Base-by-base conservation (phyloP, 2,329 filamentous ascomycete genomes). In the Exophiala viscosa region DNA sequence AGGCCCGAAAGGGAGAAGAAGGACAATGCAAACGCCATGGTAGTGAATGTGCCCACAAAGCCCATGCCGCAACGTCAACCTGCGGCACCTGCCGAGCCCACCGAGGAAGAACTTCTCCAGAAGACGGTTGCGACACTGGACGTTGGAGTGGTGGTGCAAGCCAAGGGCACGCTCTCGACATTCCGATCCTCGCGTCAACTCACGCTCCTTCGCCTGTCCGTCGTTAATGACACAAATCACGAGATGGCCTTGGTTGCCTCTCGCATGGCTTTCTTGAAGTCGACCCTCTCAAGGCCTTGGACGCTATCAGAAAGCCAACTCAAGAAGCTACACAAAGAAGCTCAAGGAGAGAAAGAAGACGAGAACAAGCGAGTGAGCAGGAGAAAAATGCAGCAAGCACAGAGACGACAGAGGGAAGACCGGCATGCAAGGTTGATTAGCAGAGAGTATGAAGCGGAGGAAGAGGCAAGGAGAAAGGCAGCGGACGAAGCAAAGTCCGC, bases 241-340 rank as follows among this genome's bases (percentile, higher is more conserved):
- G 83, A 85, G 62, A 74, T 76, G 44, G 64, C 65, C 6, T 78
- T 78, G 31, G 79, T 82, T 73, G 69, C 72, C 1, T 75, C 79
- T 57, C 72, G 75, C 14, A 72, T 74, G 3, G 65, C 70, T 23
- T 82, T 77, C 62, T 72, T 77, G 40, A 63, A 71, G 8, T 68
- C 75, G 10, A 71, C 82, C 1, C 69, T 85, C 17, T 69, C 68
- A 2, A 68, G 67, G 47, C 79, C 80, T 2, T 85, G 83, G 82
- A 61, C 70, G 2, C 56, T 86, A 40, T 68, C 64, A 0, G 62
- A 67, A 0, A 65, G 67, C 23, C 72, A 81, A 55, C 65, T 75
- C 40, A 69, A 67, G 49, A 64, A 60, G 43, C 67, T 82, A 28
- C 65, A 68, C 6, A 59, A 61, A n/a, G 72, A 74, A 51, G 66